These are phyloP conservation scores for Colletotrichum agaves DNA, from an alignment of 2,329 filamentous ascomycete genomes.

Conservation along the genomic window DNA sequence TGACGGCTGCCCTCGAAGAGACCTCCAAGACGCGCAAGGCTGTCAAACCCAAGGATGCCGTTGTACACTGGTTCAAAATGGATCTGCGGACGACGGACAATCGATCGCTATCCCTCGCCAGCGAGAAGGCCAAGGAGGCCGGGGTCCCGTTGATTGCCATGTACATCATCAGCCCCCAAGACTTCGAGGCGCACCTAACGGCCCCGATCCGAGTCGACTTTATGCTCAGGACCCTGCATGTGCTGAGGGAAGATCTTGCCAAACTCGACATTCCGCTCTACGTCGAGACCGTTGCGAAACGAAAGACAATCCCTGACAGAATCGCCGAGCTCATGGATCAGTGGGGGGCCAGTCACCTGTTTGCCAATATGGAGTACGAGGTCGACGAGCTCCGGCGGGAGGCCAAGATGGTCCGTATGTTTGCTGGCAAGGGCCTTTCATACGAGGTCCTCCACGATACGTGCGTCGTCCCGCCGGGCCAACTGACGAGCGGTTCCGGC, in stretches of 20 bases:
- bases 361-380: constrained; percentile 89
- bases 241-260: constrained; percentile 73
- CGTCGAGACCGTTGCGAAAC: constrained; percentile 75
- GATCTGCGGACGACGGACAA: constrained; percentile 83
- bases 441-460: constrained; percentile 83
- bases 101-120: constrained; percentile 74
- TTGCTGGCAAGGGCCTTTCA: constrained; percentile 71
- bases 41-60: constrained; percentile 66
- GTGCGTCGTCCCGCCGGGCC: constrained; percentile 82
- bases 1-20: constrained; percentile 69
- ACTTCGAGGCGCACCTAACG: constrained; percentile 83
- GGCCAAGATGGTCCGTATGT: constrained; percentile 69
- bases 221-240: constrained; percentile 75
- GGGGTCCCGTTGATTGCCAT: constrained; percentile 78
- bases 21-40: constrained; percentile 65
- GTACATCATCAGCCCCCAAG: constrained; percentile 84
- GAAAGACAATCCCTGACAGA: constrained; percentile 69
- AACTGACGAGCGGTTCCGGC: constrained; percentile 72
- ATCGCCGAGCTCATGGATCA: constrained; percentile 73
- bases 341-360: constrained; percentile 82
- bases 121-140: constrained; percentile 71
- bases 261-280: constrained; percentile 81
- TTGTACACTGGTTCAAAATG: constrained; percentile 92
- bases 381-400: constrained; percentile 89
- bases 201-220: constrained; percentile 83